Conservation (phyloP, 805 yeast species). For the Sugiyamaella valdiviana region DNA sequence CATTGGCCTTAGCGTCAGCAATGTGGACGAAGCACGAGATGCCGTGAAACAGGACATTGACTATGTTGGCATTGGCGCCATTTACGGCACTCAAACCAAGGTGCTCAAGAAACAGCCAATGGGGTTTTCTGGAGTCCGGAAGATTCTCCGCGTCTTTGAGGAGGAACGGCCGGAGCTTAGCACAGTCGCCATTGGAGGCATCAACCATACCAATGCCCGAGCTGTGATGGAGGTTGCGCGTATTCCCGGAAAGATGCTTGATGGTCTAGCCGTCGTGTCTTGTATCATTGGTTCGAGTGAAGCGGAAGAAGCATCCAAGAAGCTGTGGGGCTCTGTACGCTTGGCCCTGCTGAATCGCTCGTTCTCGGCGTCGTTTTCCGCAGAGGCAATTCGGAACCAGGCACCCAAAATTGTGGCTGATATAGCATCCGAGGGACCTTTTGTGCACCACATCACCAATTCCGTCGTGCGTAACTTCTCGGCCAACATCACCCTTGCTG, state of each 20-base stretch:
- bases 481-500: constrained; percentile 78
- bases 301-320: constrained; percentile 47
- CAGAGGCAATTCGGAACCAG: no score
- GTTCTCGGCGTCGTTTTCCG: no score
- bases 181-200: constrained; percentile 78
- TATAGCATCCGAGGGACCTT: no score
- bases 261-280: constrained; percentile 89
- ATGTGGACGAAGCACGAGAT: constrained; percentile 46
- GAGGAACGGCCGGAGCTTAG: constrained; percentile 35
- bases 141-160: constrained; percentile 44
- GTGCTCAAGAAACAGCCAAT: constrained; percentile 49
- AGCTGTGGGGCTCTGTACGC: constrained; percentile 20
- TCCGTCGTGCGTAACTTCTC: constrained; percentile 82
- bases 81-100: constrained; percentile 71
- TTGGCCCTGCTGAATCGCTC: background rate
- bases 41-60: constrained; percentile 53
- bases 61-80: constrained; percentile 80
- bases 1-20: constrained; percentile 70
- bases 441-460: constrained; percentile 85
- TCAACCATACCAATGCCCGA: constrained; percentile 56
- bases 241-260: constrained; percentile 43
- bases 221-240: constrained; percentile 49
- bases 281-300: constrained; percentile 64
- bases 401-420: no score
- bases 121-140: constrained; percentile 64